Evolutionary conservation across 352 stramenopile genomes (phyloP), one percentile per base, ranked within the genome.

Genomic region (Ophiocytium majus): DNA sequence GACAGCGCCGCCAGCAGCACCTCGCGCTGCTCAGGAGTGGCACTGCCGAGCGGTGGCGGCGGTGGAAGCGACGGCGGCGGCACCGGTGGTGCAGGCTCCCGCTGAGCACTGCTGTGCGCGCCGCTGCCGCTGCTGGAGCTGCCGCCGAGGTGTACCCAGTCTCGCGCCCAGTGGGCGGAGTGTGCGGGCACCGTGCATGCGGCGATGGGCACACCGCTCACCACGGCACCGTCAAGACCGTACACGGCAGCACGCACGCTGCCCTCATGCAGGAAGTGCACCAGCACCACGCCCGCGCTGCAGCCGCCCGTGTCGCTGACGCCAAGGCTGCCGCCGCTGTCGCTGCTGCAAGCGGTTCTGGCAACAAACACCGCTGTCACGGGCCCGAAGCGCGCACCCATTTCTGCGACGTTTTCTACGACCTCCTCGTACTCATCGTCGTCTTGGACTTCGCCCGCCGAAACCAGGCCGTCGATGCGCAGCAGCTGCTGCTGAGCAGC

Each of bases 371-470:
- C 43, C 5, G 43, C 5, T 5, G 5, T 5, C 43, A 57, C 43
- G 14, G 43, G 5, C 5, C 43, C 43, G 14, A 14, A 57, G 5
- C 43, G 5, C 5, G 5, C 43, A 14, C 43, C 66, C 5, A 78
- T 5, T 14, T 5, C 35, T 43, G 66, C 32, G 5, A 14, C 35
- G 14, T 78, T 78, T 43, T 78, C 66, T 17, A 78, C 5, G 5
- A 78, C 35, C 35, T 78, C 66, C 32, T 78, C 35, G 35, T 78
- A 78, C 66, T 78, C 66, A 17, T 78, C 66, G 32, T 78, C 66
- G 35, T 78, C 66, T 14, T 78, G 32, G 5, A 78, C 35, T 10
- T 78, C 66, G 14, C 10, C 32, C 32, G 66, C 66, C 5, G 32
- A 43, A 14, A 78, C 66, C 66, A 78, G 35, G 35, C 14, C 35